Evolutionary conservation across 179 eudicot genomes (phyloP).

Genomic region (Drosera spatulata): DNA sequence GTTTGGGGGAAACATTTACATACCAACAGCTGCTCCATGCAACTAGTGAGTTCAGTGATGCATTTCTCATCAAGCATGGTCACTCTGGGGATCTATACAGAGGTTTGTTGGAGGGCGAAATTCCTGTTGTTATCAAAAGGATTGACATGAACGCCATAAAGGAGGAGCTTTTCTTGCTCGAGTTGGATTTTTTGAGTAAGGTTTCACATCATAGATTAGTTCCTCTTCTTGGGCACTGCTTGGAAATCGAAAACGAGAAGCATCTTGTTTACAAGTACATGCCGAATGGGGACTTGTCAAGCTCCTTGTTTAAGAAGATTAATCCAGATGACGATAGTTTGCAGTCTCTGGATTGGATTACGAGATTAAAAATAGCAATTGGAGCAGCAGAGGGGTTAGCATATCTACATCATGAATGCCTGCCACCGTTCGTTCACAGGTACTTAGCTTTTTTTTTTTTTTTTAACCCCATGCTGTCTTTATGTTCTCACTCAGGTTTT

Average conservation of each 20-base stretch:
- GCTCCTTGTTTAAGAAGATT: constrained; percentile 39
- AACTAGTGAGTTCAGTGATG: constrained; percentile 40
- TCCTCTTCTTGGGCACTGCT: constrained; percentile 74
- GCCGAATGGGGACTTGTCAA: constrained; percentile 73
- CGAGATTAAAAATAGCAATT: constrained; percentile 73
- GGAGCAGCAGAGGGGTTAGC: constrained; percentile 78
- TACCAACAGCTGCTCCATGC: constrained; percentile 77
- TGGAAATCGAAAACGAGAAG: constrained; percentile 68
- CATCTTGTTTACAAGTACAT: constrained; percentile 66
- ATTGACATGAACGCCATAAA: constrained; percentile 35
- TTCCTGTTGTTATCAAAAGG: constrained; percentile 54
- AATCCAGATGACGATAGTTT: constrained; percentile 37
- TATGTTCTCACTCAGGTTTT: not conserved
- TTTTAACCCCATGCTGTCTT: not conserved
- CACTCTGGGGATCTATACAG: constrained; percentile 65
- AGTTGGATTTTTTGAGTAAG: constrained; percentile 60
- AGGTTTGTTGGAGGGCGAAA: constrained; percentile 57
- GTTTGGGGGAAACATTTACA: constrained; percentile 55
- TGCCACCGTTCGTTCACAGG: constrained; percentile 87
- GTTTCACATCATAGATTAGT: constrained; percentile 53
- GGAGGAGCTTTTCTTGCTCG: constrained; percentile 44
- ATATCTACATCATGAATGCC: constrained; percentile 82
- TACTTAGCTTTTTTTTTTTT: constrained; percentile 13
- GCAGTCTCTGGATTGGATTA: constrained; percentile 90
- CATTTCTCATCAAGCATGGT: constrained; percentile 61